Evolutionary conservation across 805 yeast genomes (phyloP).

Genomic region (Pichia kluyveri): DNA sequence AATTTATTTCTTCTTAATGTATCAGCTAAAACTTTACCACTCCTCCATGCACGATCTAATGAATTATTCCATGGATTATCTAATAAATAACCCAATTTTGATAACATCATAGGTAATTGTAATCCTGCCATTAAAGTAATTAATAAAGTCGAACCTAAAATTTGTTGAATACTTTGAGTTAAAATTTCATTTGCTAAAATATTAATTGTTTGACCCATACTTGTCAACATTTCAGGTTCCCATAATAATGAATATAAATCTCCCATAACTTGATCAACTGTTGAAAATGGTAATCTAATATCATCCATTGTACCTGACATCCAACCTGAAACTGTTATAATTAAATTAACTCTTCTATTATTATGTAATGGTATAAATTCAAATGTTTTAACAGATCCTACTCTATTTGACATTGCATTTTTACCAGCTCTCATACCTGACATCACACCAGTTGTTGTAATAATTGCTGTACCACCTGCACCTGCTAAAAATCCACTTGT

Average conservation of each 20-base stretch:
- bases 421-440: conserved; percentile 87
- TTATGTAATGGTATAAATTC: conserved; percentile 91
- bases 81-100: conserved; percentile 78
- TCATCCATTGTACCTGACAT: conserved; percentile 94
- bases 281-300: conserved; percentile 90
- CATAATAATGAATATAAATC: conserved; percentile 85
- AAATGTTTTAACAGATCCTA: conserved; percentile 88
- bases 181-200: conserved; percentile 91
- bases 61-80: conserved; percentile 99
- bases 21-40: conserved; percentile 87
- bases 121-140: conserved; percentile 88
- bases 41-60: conserved; percentile 93
- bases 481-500: conserved; percentile 91
- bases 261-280: conserved; percentile 97
- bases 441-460: conserved; percentile 84
- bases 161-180: conserved; percentile 89
- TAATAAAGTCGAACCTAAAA: conserved; percentile 82
- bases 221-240: conserved; percentile 97
- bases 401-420: conserved; percentile 74
- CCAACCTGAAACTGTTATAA: conserved; percentile 94
- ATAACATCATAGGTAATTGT: conserved; percentile 84
- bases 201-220: conserved; percentile 93
- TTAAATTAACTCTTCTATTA: conserved; percentile 77
- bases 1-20: conserved; percentile 78
- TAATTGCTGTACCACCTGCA: conserved; percentile 91